These are phyloP conservation scores for Colletotrichum lini DNA, from an alignment of 2,329 filamentous ascomycete genomes.

Conservation along the genomic window DNA sequence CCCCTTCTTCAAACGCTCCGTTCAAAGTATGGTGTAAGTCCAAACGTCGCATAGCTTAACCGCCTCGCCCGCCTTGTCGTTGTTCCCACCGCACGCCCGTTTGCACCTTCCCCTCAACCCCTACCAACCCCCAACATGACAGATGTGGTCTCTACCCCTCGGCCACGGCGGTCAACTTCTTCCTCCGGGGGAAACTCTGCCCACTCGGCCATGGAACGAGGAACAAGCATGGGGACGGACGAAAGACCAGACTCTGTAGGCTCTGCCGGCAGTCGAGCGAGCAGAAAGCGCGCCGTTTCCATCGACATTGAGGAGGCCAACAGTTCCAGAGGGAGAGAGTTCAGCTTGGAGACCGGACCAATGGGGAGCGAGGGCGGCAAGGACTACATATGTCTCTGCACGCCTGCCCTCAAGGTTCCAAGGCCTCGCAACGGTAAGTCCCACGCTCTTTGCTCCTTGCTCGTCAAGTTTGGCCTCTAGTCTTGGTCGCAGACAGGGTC, in stretches of 20 bases:
- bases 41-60: conserved; percentile 39
- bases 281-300: conserved; percentile 62
- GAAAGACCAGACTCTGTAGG: conserved; percentile 32
- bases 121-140: conserved; percentile 39
- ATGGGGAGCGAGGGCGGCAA: conserved; percentile 43
- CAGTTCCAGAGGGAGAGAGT: conserved; percentile 52
- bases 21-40: conserved; percentile 40
- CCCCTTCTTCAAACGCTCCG: conserved; percentile 34
- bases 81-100: conserved; percentile 32
- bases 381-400: conserved; percentile 69
- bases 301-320: conserved; percentile 62
- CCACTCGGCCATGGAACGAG: conserved; percentile 42
- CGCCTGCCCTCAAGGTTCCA: conserved; percentile 70
- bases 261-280: conserved; percentile 37
- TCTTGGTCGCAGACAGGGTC: conserved; percentile 14
- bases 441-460: conserved; percentile 28
- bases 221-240: conserved; percentile 42
- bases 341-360: conserved; percentile 55
- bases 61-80: conserved; percentile 31
- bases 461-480: conserved; percentile 35
- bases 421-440: conserved; percentile 72
- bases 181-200: conserved; percentile 41
- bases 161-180: conserved; percentile 42
- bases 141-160: conserved; percentile 40
- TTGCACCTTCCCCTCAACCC: conserved; percentile 32